Base-by-base conservation (phyloP, 805 yeast genomes). In the Torulaspora quercuum region DNA sequence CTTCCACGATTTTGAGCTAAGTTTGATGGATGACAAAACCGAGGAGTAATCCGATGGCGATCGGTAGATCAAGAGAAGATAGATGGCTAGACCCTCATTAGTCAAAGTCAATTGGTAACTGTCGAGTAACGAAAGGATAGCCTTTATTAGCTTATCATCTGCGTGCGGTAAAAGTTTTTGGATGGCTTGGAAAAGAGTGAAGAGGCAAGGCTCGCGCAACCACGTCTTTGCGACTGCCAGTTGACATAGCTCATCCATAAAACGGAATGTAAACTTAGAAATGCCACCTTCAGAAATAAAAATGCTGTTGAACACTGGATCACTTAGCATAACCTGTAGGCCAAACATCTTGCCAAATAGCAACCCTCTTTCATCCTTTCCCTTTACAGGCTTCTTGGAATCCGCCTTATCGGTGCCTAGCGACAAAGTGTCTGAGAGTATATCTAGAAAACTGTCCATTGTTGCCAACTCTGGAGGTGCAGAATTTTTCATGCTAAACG, bases 341-440 rank as follows among this genome's bases (percentile, higher is more conserved):
- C 95, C 96, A 59, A 90, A 89, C 29, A 89, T 65, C 52, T 78
- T 73, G 5, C 97, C 97, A 65, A 90, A 88, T 11, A 84, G 61
- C 10, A 76, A 67, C 1, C 89, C 79, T 42, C 97, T 70, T 55
- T 82, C 85, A 50, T 86, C 94, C 52, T 80, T 83, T 4, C 96
- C 96, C 50, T 82, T 84, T 48, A 63, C 61, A 21, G 69, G 66
- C 22, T 69, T 63, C 2, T 69, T 51, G 37, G 70, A 65, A 24
- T 67, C 66, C 6, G 41, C 64, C 53, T 49, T 50, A 21, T 72
- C 46, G 53, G 72, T 55, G 43, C 66, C 46, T 21, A 70, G 41
- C 35, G 73, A 51, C 46, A 78, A 52, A 2, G 52, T 46, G 1
- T 34, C 28, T 2, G 52, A 44, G 10, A 61, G 37, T 11, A 49